Percentiles rank a stretch among this genome's conserved stretches.
phyloP scores from a whole-genome alignment of 176 grass and related monocot species.

The Hsuehochloa calcarea region DNA sequence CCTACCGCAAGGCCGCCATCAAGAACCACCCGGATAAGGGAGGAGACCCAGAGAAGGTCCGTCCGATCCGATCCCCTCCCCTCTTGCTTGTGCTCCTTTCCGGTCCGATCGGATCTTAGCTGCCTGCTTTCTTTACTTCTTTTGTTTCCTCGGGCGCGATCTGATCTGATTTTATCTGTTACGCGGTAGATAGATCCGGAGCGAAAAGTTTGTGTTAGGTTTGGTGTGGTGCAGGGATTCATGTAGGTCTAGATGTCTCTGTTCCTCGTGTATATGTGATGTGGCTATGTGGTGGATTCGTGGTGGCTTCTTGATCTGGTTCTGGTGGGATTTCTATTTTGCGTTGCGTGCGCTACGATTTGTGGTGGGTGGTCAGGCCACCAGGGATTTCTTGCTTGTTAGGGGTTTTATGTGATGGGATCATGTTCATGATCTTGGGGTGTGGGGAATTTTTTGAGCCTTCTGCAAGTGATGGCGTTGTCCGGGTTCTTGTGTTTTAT shows the following conservation, averaged over 20 bases:
- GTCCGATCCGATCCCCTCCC: background rate
- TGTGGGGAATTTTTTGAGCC: background rate
- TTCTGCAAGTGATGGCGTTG: background rate
- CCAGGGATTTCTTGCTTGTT: background rate
- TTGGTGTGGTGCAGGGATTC: background rate
- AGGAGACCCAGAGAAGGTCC: constrained; percentile 95
- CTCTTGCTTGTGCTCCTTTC: background rate
- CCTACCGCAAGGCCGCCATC: constrained; percentile 98
- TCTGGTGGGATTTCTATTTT: background rate
- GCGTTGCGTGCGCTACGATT: background rate
- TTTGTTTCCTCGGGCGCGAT: background rate
- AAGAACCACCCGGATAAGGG: constrained; percentile 99
- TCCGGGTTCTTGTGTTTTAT: background rate
- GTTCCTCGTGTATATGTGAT: background rate
- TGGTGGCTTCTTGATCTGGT: background rate
- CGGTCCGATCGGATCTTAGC: background rate
- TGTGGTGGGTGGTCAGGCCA: background rate
- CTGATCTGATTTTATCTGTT: background rate
- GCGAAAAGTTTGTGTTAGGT: background rate
- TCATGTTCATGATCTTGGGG: background rate
- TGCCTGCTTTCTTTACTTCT: background rate
- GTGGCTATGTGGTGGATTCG: background rate
- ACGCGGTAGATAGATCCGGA: constrained; percentile 20
- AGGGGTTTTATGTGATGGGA: background rate
- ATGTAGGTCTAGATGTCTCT: background rate